These are phyloP conservation scores for Helminthosporium solani DNA, from an alignment of 2,329 filamentous ascomycete species.

Conservation along the genomic window DNA sequence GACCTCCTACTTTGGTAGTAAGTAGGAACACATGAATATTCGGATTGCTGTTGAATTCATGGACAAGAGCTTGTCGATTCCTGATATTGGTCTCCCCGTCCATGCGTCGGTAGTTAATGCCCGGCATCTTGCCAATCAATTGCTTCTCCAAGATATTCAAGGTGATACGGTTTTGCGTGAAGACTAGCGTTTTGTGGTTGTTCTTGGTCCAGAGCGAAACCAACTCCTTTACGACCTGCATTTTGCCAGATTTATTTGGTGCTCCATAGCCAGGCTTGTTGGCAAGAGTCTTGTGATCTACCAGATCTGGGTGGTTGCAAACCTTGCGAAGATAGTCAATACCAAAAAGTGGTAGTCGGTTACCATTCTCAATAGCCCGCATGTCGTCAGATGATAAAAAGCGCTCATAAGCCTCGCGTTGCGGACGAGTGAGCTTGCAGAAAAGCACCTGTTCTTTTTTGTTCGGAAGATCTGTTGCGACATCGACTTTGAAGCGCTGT, in stretches of 20 bases:
- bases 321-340: constrained; percentile 94
- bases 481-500: constrained; percentile 89
- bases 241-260: constrained; percentile 82
- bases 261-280: constrained; percentile 69
- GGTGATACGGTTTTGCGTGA: constrained; percentile 93
- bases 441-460: constrained; percentile 97
- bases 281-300: constrained; percentile 63
- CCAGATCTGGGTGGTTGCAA: constrained; percentile 92
- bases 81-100: constrained; percentile 90
- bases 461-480: constrained; percentile 88
- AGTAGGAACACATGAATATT: constrained; percentile 84
- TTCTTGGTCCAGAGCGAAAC: constrained; percentile 85
- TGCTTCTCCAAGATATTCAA: constrained; percentile 85
- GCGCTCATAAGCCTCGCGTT: constrained; percentile 75
- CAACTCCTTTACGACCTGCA: constrained; percentile 88
- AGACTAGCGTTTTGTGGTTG: constrained; percentile 92
- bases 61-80: constrained; percentile 83
- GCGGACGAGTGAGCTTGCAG: constrained; percentile 81
- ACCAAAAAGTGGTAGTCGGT: constrained; percentile 78
- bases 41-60: constrained; percentile 84
- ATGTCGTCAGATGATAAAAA: constrained; percentile 85
- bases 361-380: constrained; percentile 73
- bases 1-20: constrained; percentile 90
- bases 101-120: constrained; percentile 82
- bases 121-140: constrained; percentile 67